Conservation (phyloP, 805 yeast genomes). For the Saturnispora sekii region DNA sequence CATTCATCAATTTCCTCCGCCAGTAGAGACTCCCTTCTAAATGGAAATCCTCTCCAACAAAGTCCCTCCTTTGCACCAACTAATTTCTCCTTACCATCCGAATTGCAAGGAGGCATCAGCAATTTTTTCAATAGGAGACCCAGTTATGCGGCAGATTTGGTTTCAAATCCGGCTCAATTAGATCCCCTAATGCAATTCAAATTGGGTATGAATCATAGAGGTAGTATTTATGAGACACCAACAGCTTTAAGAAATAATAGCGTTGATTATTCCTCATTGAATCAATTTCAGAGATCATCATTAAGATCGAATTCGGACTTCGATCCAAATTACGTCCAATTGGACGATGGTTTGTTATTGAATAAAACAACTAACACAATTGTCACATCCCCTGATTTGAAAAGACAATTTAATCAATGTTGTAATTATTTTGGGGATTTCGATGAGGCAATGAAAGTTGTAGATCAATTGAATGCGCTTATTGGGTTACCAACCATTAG, state of each 20-base stretch:
- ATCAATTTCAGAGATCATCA: slow-evolving; percentile 2
- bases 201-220: slow-evolving; percentile 11
- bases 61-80: slow-evolving; percentile 7
- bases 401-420: slow-evolving; percentile 38
- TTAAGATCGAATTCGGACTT: slow-evolving; percentile 9
- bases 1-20: slow-evolving; percentile 25
- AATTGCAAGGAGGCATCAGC: slow-evolving; percentile 56
- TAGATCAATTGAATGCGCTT: slow-evolving; percentile 27
- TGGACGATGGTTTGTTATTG: slow-evolving; percentile 57
- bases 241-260: slow-evolving; percentile 8
- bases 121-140: slow-evolving; percentile 62
- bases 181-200: slow-evolving; percentile 17
- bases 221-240: slow-evolving; percentile 6
- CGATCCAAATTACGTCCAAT: slow-evolving; percentile 19
- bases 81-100: slow-evolving; percentile 42
- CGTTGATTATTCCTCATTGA: slow-evolving; percentile 10
- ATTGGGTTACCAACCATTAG: slow-evolving; percentile 14
- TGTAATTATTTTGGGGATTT: slow-evolving; percentile 46
- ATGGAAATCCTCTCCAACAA: slow-evolving; percentile 8
- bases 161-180: slow-evolving; percentile 13
- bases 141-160: slow-evolving; percentile 55
- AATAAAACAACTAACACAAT: slow-evolving; percentile 41
- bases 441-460: slow-evolving; percentile 30
- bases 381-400: slow-evolving; percentile 49
- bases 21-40: slow-evolving; percentile 21